Evolutionary conservation across 2,329 filamentous ascomycete species (phyloP), one percentile per base, ranked within the genome.

Genomic region (Lasiodiplodia citricola): DNA sequence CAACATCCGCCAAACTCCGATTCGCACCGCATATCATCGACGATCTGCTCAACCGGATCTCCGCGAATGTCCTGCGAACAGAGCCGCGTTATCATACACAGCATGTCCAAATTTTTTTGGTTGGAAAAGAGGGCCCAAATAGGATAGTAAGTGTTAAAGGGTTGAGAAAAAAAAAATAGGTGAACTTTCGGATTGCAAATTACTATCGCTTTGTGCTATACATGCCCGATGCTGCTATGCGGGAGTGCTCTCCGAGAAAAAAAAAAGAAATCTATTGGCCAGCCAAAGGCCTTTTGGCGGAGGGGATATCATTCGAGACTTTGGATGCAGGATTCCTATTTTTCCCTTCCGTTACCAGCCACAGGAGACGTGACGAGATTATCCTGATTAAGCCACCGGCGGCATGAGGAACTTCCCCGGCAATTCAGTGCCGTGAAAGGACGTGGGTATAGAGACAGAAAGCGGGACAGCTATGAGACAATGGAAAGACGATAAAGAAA

Each of bases 191-290:
- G 41, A 62, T 8, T 18, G 3, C 18, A 31, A 23, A 38, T 60
- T 63, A 63, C n/a, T 63, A 63, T 63, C 28, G 41, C 41, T n/a
- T 47, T 51, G 38, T 51, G 58, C 58, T 63, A 63, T 63, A 63
- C 41, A 63, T 63, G 41, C 58, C 41, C 14, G 25, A 47, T 37
- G 58, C 58, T 51, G 41, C 41, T 51, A 35, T 23, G 37, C 41
- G 58, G 55, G 44, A 31, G 25, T n/a, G 23, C 18, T 50, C 44
- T 10, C 25, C 41, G 38, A 23, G 18, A 18, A 25, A 52, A 28
- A 38, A 13, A 52, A 38, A 52, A 16, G 21, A 64, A 64, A 64
- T 64, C 60, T 64, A 64, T 52, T 52, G 47, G 31, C 28, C 31
- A 16, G 31, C 44, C 47, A 52, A 35, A 25, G 28, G 47, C 41